Conservation (phyloP, 106 monocot genomes). For the Dactylorhiza incarnata region DNA sequence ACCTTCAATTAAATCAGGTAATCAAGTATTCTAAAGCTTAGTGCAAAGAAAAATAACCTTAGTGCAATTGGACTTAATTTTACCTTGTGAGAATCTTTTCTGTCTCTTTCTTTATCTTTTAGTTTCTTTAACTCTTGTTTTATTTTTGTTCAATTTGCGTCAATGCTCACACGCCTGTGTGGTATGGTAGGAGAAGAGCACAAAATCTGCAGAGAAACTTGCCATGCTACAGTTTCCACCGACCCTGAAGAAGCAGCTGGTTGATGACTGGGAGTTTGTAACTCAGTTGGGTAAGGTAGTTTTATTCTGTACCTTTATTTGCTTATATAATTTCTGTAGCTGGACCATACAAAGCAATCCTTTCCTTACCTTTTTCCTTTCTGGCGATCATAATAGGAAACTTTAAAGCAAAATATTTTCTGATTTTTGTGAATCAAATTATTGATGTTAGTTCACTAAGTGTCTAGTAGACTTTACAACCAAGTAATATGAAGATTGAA, state of each 20-base stretch:
- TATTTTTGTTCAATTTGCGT: background rate
- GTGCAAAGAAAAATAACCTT: background rate
- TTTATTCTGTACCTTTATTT: constrained; percentile 3
- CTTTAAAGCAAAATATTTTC: background rate
- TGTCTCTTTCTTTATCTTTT: background rate
- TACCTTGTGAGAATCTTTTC: background rate
- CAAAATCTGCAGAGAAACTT: constrained; percentile 47
- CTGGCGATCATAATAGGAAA: background rate
- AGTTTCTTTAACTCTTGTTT: background rate
- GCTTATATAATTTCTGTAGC: background rate
- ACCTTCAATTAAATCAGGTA: background rate
- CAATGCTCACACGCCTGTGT: background rate
- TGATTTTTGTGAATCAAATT: background rate
- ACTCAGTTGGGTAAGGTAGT: constrained; percentile 95
- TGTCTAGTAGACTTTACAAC: background rate
- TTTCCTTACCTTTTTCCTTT: background rate
- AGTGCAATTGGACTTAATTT: background rate
- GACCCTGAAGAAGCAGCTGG: constrained; percentile 81
- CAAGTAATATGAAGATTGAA: background rate
- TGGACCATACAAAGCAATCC: background rate
- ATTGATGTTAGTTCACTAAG: background rate
- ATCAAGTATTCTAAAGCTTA: background rate
- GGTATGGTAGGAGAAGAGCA: constrained; percentile 54
- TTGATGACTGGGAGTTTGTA: constrained; percentile 92
- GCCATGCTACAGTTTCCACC: constrained; percentile 62